Base-by-base conservation (phyloP, 352 stramenopile genomes). In the Peronospora belbahrii region DNA sequence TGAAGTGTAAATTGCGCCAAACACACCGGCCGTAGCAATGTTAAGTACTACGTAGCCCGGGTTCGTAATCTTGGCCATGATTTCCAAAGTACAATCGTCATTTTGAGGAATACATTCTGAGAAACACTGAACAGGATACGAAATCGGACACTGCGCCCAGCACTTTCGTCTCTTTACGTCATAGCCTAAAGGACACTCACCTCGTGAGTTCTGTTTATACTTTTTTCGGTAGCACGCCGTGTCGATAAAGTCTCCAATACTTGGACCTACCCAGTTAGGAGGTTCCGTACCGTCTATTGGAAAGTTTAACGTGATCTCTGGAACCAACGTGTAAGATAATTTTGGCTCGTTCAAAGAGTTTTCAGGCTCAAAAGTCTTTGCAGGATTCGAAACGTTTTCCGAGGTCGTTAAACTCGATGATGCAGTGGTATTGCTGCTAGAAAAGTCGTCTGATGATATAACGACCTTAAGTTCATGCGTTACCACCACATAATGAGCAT, bases 51-150 rank as follows among this genome's bases (percentile, higher is more conserved):
- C 8, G 48, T 60, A 2, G 51, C 65, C 17, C 52, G 57, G 15
- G 39, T 52, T 3, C 9, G 23, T 42, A 17, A 62, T 43, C 42
- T 74, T 71, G 18, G 36, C 35, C 20, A 70, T 19, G 13, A 79
- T 42, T 32, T 63, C 59, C 8, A 58, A 34, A 8, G 48, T 56
- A 30, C 62, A 72, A 30, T 72, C 48, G 27, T 56, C 52, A 27
- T 68, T 72, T 30, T 72, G 62, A 17, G 44, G 59, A 38, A 72
- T 62, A 37, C 64, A 79, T 23, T 79, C 64, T 51, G 70, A 61
- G 17, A 59, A 59, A 40, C 67, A 79, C 30, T 64, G 50, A n/a
- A 79, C 61, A 2, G 67, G 67, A 38, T 64, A 72, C n/a, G 62
- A 43, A 14, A 78, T 54, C 6, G 63, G 59, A 42, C 67, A 74